Conservation (phyloP, 2,329 filamentous ascomycete genomes). For the Triangularia setosa region DNA sequence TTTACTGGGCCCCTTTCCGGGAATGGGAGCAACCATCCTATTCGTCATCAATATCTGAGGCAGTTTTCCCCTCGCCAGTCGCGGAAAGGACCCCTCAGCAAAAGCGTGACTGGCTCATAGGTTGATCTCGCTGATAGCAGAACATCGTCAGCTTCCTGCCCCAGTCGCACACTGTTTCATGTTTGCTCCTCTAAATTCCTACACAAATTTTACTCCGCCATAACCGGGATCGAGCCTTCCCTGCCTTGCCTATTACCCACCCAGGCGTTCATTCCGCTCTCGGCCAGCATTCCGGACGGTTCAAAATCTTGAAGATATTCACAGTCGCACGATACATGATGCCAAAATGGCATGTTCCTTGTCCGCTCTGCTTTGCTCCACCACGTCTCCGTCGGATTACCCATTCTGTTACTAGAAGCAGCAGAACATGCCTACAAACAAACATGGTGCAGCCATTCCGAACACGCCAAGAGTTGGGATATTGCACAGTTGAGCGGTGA, state of each 20-base stretch:
- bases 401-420: background rate
- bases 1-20: constrained; percentile 7
- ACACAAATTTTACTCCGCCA: background rate
- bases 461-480: background rate
- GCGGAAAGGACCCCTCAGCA: constrained; percentile 8
- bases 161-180: background rate
- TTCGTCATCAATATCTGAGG: constrained; percentile 18
- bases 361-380: background rate
- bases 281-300: background rate
- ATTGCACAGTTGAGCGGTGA: background rate
- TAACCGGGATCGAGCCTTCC: background rate
- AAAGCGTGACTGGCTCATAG: constrained; percentile 18
- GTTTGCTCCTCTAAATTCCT: background rate
- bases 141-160: background rate
- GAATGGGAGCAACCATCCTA: constrained; percentile 11
- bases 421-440: background rate
- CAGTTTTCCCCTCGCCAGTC: constrained; percentile 9
- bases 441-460: background rate
- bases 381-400: constrained; percentile 1
- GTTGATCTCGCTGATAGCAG: constrained; percentile 7
- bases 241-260: background rate
- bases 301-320: background rate
- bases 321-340: constrained; percentile 4
- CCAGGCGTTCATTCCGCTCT: background rate
- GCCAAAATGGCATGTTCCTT: constrained; percentile 2